Evolutionary conservation across 495 filamentous ascomycete genomes (phyloP).

Genomic region (Tetracladium setigerum): DNA sequence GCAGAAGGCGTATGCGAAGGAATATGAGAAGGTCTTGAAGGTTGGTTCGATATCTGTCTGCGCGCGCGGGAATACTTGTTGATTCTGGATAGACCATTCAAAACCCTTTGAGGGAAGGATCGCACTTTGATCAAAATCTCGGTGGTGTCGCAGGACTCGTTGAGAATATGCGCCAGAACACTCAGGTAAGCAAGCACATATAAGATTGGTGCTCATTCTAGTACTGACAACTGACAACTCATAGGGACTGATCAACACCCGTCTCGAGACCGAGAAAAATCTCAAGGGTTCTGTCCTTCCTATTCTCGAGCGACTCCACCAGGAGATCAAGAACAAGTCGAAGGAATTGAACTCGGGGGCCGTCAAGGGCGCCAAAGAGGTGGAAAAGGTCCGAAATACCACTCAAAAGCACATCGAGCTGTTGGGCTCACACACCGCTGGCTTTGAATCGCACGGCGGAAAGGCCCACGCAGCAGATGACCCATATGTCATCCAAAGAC

Average conservation of each 20-base stretch:
- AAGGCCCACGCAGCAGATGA: constrained; percentile 65
- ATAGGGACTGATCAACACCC: constrained; percentile 74
- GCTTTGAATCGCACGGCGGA: constrained; percentile 61
- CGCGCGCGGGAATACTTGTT: neutral
- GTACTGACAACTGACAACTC: constrained; percentile 1
- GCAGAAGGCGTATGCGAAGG: constrained; percentile 78
- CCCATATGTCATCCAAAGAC: constrained; percentile 80
- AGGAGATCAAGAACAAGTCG: constrained; percentile 90
- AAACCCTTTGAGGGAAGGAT: constrained; percentile 74
- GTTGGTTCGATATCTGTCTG: constrained; percentile 30
- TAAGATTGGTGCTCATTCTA: neutral
- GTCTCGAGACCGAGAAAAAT: constrained; percentile 80
- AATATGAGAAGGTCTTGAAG: constrained; percentile 93
- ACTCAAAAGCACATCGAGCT: constrained; percentile 97
- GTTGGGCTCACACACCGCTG: constrained; percentile 72
- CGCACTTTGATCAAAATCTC: constrained; percentile 83
- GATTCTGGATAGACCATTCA: constrained; percentile 56
- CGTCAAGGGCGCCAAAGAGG: constrained; percentile 78
- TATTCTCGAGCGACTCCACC: constrained; percentile 80
- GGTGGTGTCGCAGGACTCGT: constrained; percentile 84
- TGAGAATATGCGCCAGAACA: constrained; percentile 87
- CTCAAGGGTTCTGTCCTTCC: constrained; percentile 78
- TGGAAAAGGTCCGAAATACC: constrained; percentile 75
- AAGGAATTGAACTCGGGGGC: constrained; percentile 83
- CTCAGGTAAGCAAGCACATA: constrained; percentile 48